These are phyloP conservation scores for Podospora pseudopauciseta DNA, from an alignment of 495 filamentous ascomycete species.

Conservation along the genomic window DNA sequence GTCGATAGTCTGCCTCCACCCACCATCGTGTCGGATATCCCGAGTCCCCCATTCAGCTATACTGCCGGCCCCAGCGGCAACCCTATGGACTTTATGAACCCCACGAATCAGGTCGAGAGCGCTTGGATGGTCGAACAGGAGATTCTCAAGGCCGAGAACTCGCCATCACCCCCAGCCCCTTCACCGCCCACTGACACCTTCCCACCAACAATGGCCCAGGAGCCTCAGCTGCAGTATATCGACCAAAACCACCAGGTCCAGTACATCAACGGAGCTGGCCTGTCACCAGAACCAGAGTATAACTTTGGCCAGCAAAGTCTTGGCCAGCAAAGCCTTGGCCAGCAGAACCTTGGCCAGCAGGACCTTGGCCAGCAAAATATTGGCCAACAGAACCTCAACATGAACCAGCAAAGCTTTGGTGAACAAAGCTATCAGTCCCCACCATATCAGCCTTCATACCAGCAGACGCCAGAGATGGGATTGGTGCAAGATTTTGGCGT, in stretches of 20 bases:
- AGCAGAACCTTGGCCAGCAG: not conserved
- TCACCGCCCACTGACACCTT: slow-evolving; percentile 10
- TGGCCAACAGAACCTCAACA: not conserved
- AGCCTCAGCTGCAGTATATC: not conserved
- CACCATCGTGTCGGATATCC: slow-evolving; percentile 33
- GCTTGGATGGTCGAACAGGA: slow-evolving; percentile 38
- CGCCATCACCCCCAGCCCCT: slow-evolving; percentile 27
- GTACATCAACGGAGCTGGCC: slow-evolving; percentile 1
- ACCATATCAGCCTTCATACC: slow-evolving; percentile 11
- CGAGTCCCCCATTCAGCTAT: slow-evolving; percentile 21
- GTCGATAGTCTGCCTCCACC: slow-evolving; percentile 32
- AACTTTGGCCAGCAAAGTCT: not conserved
- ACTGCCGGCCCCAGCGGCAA: slow-evolving; percentile 27
- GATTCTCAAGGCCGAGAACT: slow-evolving; percentile 40
- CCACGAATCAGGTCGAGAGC: slow-evolving; percentile 40
- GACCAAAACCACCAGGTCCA: slow-evolving; percentile 1
- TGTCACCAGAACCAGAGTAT: slow-evolving; percentile 2
- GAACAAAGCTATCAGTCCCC: not conserved
- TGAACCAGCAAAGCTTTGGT: not conserved
- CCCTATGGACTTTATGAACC: slow-evolving; percentile 47
- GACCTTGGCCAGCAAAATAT: not conserved
- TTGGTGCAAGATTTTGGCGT: slow-evolving; percentile 1
- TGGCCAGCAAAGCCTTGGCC: not conserved
- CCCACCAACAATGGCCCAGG: slow-evolving; percentile 2
- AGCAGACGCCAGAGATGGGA: slow-evolving; percentile 7